Percentiles rank a stretch among this genome's conserved stretches.
These are phyloP conservation scores for Martiniozyma asiatica DNA, from an alignment of 1,139 yeast species.

Conservation along the genomic window DNA sequence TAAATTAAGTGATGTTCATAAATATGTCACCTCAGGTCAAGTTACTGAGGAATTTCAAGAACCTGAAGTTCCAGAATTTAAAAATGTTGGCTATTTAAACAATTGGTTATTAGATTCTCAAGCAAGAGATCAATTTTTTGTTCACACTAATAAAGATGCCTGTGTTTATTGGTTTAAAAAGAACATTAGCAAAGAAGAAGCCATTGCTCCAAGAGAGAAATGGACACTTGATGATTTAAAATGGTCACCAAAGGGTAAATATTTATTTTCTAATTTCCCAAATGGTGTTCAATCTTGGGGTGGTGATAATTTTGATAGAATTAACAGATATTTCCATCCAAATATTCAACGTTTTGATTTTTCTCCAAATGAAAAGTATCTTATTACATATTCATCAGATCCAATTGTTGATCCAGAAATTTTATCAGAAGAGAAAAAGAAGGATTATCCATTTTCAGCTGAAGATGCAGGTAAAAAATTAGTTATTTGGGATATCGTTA, in stretches of 20 bases:
- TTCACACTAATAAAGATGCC: constrained; percentile 72
- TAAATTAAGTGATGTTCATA: constrained; percentile 74
- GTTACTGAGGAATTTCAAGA: constrained; percentile 53
- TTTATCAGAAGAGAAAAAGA: constrained; percentile 27
- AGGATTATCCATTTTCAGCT: constrained; percentile 69
- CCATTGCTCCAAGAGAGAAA: constrained; percentile 63
- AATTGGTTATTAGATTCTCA: constrained; percentile 85
- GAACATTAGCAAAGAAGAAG: constrained; percentile 64
- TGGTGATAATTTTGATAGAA: constrained; percentile 64
- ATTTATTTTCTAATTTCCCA: constrained; percentile 76
- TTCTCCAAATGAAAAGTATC: constrained; percentile 82
- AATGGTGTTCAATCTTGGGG: constrained; percentile 98
- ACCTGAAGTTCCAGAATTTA: constrained; percentile 60
- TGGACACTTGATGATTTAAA: constrained; percentile 84
- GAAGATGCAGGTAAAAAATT: constrained; percentile 89
- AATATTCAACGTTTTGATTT: constrained; percentile 85
- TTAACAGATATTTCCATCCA: constrained; percentile 76
- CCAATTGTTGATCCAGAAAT: constrained; percentile 64
- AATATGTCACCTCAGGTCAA: constrained; percentile 59
- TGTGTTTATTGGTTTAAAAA: constrained; percentile 84
- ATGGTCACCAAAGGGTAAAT: constrained; percentile 92
- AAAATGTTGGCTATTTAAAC: constrained; percentile 69
- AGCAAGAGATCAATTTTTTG: constrained; percentile 83
- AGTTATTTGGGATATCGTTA: constrained; percentile 83
- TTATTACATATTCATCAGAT: constrained; percentile 83